These are phyloP conservation scores for Aspergillus sp. DNA, from an alignment of 2,329 filamentous ascomycete genomes.

Conservation along the genomic window DNA sequence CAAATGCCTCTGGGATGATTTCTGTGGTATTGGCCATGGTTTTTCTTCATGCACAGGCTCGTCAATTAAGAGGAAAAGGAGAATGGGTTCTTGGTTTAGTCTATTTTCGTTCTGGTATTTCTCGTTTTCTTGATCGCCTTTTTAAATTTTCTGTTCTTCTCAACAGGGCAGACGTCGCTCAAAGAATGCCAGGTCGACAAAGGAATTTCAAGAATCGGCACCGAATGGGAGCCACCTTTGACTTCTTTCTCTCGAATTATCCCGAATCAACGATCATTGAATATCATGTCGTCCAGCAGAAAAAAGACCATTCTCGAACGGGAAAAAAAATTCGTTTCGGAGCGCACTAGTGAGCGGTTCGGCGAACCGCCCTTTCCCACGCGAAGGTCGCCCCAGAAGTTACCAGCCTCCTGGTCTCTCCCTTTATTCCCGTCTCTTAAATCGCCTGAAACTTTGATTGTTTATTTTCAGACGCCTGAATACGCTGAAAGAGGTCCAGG, in stretches of 20 bases:
- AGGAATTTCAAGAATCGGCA: not conserved
- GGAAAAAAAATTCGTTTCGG: slow-evolving; percentile 4
- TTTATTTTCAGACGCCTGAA: not conserved
- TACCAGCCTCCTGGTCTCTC: slow-evolving; percentile 21
- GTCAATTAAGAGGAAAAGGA: not conserved
- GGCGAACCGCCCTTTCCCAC: slow-evolving; percentile 12
- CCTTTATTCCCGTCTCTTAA: not conserved
- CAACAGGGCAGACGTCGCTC: not conserved
- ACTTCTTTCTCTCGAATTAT: not conserved
- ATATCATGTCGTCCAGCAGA: not conserved
- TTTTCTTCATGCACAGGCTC: too few relatives aligned
- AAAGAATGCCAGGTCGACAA: not conserved
- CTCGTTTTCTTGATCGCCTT: slow-evolving; percentile 2
- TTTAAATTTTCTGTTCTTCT: not conserved
- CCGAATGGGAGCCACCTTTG: not conserved
- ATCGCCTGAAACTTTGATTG: not conserved
- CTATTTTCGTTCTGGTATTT: slow-evolving; percentile 1
- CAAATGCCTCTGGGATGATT: slow-evolving; percentile 38
- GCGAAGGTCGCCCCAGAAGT: slow-evolving; percentile 20
- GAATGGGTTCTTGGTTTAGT: not conserved
- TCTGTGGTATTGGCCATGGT: not conserved
- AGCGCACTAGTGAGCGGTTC: slow-evolving; percentile 10
- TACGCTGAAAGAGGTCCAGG: not conserved
- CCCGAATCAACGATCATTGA: not conserved
- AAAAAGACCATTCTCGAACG: slow-evolving; percentile 9